phyloP scores from a whole-genome alignment of 352 stramenopile genomes.

The Blastocystis sp. region DNA sequence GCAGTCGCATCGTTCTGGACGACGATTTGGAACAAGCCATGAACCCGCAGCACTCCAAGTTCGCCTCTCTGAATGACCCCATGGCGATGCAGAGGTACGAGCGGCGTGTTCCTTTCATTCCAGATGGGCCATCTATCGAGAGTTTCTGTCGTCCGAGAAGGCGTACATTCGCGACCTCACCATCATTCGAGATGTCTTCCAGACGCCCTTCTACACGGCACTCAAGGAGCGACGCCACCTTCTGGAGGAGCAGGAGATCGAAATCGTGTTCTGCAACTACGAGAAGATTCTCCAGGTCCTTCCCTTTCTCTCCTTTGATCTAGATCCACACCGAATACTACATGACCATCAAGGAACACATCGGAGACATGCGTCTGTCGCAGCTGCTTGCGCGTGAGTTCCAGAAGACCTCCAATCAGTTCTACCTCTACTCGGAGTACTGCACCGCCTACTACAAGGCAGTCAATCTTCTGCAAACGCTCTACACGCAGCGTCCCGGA shows the following conservation, averaged over 20 bases:
- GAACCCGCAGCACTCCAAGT: neutral
- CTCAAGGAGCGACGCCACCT: neutral
- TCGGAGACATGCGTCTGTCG: neutral
- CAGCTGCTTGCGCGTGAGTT: slow-evolving; percentile 31
- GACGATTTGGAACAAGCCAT: neutral
- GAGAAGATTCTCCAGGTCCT: neutral
- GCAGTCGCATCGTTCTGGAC: neutral
- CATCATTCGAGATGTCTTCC: neutral
- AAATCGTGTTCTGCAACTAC: slow-evolving; percentile 17
- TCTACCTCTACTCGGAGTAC: slow-evolving; percentile 42
- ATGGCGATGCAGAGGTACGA: slow-evolving; percentile 38
- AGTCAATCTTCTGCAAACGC: neutral
- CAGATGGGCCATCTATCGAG: slow-evolving; percentile 30
- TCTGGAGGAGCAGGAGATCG: neutral
- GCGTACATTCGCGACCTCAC: slow-evolving; percentile 1
- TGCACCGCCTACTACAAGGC: neutral
- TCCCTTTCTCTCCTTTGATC: neutral
- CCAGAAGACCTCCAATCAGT: slow-evolving; percentile 16
- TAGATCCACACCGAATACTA: slow-evolving; percentile 33
- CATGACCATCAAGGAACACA: neutral
- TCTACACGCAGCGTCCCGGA: neutral
- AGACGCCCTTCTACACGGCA: neutral
- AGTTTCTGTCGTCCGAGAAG: neutral
- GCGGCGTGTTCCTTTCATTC: no score
- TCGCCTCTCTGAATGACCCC: neutral